Conservation (phyloP, 306 rosid species). For the Inga leiocalycina region DNA sequence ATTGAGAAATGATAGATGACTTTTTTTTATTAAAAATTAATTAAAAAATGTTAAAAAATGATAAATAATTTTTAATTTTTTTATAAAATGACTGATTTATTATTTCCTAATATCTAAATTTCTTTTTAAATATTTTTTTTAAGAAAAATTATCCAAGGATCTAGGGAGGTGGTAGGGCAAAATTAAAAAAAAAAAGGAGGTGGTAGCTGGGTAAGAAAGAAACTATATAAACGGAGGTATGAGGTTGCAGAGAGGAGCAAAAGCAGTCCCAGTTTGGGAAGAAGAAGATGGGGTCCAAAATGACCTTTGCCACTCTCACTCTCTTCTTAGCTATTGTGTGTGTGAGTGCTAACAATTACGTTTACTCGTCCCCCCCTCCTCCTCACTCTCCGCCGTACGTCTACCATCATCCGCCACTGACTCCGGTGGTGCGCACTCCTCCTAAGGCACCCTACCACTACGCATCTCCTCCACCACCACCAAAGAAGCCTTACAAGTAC, state of each 20-base stretch:
- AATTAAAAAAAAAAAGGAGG: neutral
- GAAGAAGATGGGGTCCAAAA: constrained; percentile 51
- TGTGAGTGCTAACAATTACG: constrained; percentile 48
- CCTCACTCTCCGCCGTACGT: constrained; percentile 33
- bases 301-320: constrained; percentile 49
- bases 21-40: too few species aligned
- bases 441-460: constrained; percentile 17
- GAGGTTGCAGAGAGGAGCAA: constrained; percentile 13
- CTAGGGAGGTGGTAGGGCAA: neutral
- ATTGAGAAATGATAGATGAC: too few species aligned
- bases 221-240: constrained; percentile 55
- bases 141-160: constrained; percentile 9
- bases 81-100: too few species aligned
- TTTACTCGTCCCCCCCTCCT: constrained; percentile 61
- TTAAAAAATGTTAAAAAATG: too few species aligned
- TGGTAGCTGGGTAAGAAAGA: constrained; percentile 36
- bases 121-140: too few species aligned
- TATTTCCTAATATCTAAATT: too few species aligned
- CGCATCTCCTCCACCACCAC: constrained; percentile 23
- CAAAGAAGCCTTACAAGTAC: neutral
- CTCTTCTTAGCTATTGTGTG: constrained; percentile 55
- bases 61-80: too few species aligned
- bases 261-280: constrained; percentile 32
- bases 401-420: constrained; percentile 36
- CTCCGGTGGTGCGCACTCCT: constrained; percentile 11